Percentiles rank a stretch among this genome's conserved stretches.
Conservation (phyloP, 2,329 filamentous ascomycete species). For the Trichoderma afroharzianum region DNA sequence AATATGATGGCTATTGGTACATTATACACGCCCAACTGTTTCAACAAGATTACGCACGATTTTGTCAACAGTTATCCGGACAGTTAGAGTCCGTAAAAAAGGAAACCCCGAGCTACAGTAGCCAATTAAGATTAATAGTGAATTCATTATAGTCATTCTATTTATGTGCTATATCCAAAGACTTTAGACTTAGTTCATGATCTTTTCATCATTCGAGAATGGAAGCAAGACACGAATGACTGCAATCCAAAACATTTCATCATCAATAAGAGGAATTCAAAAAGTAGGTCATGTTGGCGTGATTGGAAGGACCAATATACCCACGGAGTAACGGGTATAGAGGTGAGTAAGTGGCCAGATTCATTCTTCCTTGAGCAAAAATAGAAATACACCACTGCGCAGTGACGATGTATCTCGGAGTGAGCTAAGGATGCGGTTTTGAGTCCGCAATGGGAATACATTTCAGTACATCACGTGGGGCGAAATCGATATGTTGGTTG, state of each 20-base stretch:
- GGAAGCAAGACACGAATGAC: not conserved
- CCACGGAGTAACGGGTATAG: constrained; percentile 55
- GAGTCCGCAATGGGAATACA: not conserved
- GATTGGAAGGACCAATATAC: constrained; percentile 66
- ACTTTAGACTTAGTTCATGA: not conserved
- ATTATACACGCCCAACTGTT: not conserved
- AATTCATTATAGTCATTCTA: not conserved
- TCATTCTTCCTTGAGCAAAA: constrained; percentile 78
- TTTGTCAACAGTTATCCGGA: not conserved
- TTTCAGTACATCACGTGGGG: not conserved
- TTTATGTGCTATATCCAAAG: not conserved
- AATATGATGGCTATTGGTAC: not conserved
- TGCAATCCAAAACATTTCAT: not conserved
- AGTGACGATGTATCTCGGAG: constrained; percentile 68
- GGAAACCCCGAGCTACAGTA: not conserved
- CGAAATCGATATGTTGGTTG: not conserved
- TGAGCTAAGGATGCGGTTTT: constrained; percentile 60
- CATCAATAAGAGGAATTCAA: not conserved
- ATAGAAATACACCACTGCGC: constrained; percentile 73
- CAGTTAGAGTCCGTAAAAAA: not conserved
- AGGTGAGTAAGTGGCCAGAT: constrained; percentile 64
- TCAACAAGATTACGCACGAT: not conserved
- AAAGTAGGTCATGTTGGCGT: constrained; percentile 52
- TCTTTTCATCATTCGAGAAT: not conserved
- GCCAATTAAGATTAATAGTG: not conserved